Base-by-base conservation (phyloP, 83 land plant species). In the Isoetes engelmannii region DNA sequence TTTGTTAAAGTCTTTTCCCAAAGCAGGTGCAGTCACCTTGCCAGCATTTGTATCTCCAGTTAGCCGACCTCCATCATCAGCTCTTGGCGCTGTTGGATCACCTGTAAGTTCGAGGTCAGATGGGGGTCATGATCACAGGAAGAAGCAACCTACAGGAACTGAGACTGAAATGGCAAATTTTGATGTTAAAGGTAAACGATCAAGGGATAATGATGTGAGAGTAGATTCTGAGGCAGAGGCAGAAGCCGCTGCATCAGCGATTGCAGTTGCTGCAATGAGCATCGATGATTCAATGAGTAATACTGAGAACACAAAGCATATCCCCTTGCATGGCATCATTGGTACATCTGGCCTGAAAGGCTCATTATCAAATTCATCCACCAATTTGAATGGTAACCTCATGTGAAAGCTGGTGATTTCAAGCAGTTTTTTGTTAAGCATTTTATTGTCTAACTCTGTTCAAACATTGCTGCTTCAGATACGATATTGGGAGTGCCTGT, bases 231-330 rank as follows among this genome's bases (percentile, higher is more conserved):
- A 92, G 80, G 94, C 82, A 17, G 86, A 83, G 69, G 86, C 97
- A 64, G 92, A 84, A 74, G 93, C 93, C 45, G 98, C 98, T 61
- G 98, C 98, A 51, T 93, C 98, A 51, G 98, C 98, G 48, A 80
- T 93, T 70, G 98, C 96, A 51, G 96, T 87, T 75, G 96, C 98
- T 66, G 96, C 98, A 17, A 87, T 90, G 18, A 83, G 81, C 72
- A 90, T 69, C 71, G 96, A 93, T 77, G 98, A 93, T 28, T 59
- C 80, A 6, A 80, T 78, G 60, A 81, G 83, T 9, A 81, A 63
- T 51, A 45, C 78, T 17, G 13, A 69, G 37, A 82, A 66, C 20
- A 47, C 74, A 57, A 4, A 41, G 6, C 37, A 51, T 44, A 53
- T 57, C 57, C 61, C 79, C 43, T 63, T 61, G 20, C 65, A 78